A percentile compares a stretch with the other conserved stretches of the same genome.
These are phyloP conservation scores for Pseudocercospora macadamiae DNA, from an alignment of 2,329 filamentous ascomycete genomes.

Conservation along the genomic window DNA sequence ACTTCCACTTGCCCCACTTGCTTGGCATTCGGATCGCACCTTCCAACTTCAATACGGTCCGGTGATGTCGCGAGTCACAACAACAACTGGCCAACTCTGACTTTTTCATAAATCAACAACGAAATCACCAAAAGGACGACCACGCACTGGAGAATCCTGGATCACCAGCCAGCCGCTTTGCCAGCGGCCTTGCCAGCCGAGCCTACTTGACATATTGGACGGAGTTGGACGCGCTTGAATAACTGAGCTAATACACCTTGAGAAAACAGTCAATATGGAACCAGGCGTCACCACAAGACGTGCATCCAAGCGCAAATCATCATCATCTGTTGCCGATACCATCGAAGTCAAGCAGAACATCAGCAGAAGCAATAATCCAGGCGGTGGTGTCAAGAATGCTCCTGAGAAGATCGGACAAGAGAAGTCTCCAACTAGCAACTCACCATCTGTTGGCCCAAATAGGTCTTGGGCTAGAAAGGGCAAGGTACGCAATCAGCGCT, in stretches of 20 bases:
- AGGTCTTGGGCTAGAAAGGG: constrained; percentile 17
- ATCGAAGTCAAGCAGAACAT: constrained; percentile 23
- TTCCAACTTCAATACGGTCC: too few species aligned
- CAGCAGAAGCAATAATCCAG: constrained; percentile 9
- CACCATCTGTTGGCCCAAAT: constrained; percentile 2
- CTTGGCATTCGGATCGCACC: too few species aligned
- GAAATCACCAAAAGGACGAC: too few species aligned
- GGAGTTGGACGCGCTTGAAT: too few species aligned
- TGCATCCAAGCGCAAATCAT: constrained; percentile 11
- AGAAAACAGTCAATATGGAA: neutral
- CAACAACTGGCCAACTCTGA: too few species aligned
- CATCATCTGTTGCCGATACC: constrained; percentile 17
- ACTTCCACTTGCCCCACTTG: too few species aligned
- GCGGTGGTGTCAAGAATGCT: neutral
- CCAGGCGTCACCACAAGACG: neutral
- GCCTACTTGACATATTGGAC: too few species aligned
- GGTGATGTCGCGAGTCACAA: too few species aligned
- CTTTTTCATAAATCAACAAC: too few species aligned
- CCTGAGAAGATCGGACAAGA: neutral
- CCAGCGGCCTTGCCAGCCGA: too few species aligned
- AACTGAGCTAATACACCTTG: neutral
- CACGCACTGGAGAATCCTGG: too few species aligned
- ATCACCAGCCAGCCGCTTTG: too few species aligned
- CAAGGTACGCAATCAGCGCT: constrained; percentile 19
- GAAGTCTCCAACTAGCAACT: neutral